Base-by-base conservation (phyloP, 495 filamentous ascomycete species). In the Elasticomyces elasticus region DNA sequence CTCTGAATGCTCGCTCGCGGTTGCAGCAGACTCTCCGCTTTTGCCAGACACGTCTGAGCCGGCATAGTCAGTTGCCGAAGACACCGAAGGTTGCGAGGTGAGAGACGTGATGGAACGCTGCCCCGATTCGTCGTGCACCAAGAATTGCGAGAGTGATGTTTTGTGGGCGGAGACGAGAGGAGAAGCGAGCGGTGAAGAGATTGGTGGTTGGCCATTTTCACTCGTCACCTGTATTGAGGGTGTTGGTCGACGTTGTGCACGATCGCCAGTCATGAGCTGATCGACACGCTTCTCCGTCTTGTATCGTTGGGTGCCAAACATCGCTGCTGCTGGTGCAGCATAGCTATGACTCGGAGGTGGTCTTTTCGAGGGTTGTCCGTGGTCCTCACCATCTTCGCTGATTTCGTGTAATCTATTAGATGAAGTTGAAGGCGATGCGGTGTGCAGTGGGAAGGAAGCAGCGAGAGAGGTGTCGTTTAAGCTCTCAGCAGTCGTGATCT, bases 331-430 rank as follows among this genome's bases (percentile, higher is more conserved):
- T 1, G n/a, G n/a, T n/a, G 52, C 43, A 6, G 48, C 38, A 22
- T 15, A 37, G 30, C 15, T 38, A 6, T 42, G 30, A 12, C 9
- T 27, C 43, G 45, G 23, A 1, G 28, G 20, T 3, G 75, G 72
- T 60, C 71, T 23, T 24, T 43, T 35, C 24, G 54, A 15, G 9
- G 37, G 6, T 67, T 58, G 76, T 61, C 70, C 55, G 17, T 25
- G 25, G 22, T 98, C 92, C 61, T 84, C 81, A 22, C 74, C 76
- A 75, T 84, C 82, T 66, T 96, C 92, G 45, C 85, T 82, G 64
- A 95, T 97, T 68, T 92, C 92, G 74, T 88, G 82, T 64, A 97
- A 71, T 57, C 83, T 79, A 31, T 81, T 86, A 1, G 89, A 94
- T 11, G 89, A 95, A 43, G 86, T 86, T 10, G 90, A 94, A 24